Evolutionary conservation across 768 basidiomycete species (phyloP), one percentile per base, ranked within the genome.

Genomic region (Termitomyces sp.): DNA sequence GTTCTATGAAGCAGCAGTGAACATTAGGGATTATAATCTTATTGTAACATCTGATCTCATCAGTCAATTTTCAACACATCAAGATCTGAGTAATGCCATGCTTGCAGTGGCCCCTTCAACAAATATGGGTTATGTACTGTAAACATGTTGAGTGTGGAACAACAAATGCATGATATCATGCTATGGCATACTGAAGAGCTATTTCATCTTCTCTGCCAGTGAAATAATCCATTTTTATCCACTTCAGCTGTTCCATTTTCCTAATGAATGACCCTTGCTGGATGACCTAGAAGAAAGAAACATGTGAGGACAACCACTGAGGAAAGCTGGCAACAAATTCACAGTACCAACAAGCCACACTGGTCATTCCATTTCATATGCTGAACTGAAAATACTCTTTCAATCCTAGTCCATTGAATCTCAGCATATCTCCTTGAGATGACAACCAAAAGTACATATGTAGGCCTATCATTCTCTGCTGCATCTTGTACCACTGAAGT

Each of bases 331-430:
- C 20, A 10, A 48, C 4, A 39, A 20, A 62, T 75, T 51, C 56
- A 85, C 85, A 1, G 85, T 84, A 2, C 83, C 83, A 6, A 80
- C 76, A 1, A 87, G 76, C 34, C 86, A 78, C 24, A 84, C 68
- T 0, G 76, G 72, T 53, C 78, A 76, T 27, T 80, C 81, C 26
- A 81, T 73, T 4, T 60, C 66, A 64, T 87, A 87, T 0, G 83
- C 83, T 42, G 72, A 71, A 68, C 83, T 42, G 72, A 71, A 68
- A 83, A 66, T n/a, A 85, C 74, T 39, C 76, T 73, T 3, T 66
- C 63, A 42, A 72, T 65, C 40, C 81, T 82, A 39, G 2, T 14
- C 22, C 0, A 4, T 20, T 13, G 9, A 16, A n/a, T 37, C 16
- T 54, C 13, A 46, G 46, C 37, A 49, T 24, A n/a, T 30, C 8